These are phyloP conservation scores for Tilletiaria anomala DNA, from an alignment of 1,284 basidiomycete genomes.

Conservation along the genomic window DNA sequence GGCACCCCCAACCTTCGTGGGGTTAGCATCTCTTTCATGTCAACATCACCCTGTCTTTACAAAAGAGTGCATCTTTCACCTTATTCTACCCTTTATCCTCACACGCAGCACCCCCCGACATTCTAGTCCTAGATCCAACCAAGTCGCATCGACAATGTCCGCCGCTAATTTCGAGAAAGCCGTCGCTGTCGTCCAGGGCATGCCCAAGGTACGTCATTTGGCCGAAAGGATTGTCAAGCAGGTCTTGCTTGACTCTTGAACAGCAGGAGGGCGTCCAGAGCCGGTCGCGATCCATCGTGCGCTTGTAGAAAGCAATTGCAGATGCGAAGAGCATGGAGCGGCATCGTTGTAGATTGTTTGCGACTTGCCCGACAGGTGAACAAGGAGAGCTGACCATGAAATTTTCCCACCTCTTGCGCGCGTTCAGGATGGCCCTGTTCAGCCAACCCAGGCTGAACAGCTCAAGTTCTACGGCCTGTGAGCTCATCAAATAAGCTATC, in stretches of 20 bases:
- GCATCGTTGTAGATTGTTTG: neutral
- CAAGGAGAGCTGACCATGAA: neutral
- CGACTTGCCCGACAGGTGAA: neutral
- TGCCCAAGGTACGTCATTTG: slow-evolving; percentile 8
- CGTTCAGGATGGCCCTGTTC: slow-evolving; percentile 19
- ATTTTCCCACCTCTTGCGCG: neutral
- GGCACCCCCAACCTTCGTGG: no score
- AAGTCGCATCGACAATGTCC: slow-evolving; percentile 1
- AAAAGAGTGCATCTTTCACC: no score
- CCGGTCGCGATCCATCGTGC: no score
- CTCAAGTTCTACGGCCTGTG: slow-evolving; percentile 35
- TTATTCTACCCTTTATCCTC: no score
- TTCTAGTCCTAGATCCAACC: no score
- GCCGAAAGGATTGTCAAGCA: no score
- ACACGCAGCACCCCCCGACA: no score
- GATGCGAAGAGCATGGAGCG: neutral
- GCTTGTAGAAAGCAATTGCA: neutral
- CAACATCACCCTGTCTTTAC: no score
- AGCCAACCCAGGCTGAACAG: slow-evolving; percentile 32
- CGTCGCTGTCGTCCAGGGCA: slow-evolving; percentile 5
- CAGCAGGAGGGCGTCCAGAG: no score
- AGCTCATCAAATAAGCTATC: neutral
- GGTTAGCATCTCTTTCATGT: no score
- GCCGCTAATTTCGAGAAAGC: slow-evolving; percentile 11
- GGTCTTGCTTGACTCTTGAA: no score